Conservation (phyloP, 208 protist genomes). For the Wallacemonas sp. region DNA sequence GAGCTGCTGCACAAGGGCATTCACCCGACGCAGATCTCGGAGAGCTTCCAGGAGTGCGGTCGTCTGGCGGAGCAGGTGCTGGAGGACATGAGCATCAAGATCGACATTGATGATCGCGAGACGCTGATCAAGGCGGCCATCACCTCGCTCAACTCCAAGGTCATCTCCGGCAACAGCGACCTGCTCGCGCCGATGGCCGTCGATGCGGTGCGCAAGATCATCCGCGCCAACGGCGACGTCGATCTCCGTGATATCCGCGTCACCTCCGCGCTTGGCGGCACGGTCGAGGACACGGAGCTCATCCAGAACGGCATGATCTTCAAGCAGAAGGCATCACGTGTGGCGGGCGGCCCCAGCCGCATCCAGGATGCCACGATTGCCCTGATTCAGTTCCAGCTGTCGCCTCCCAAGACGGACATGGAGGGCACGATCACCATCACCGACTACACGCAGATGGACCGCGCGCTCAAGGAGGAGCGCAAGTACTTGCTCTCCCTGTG, state of each 20-base stretch:
- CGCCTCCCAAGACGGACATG: slow-evolving; percentile 99
- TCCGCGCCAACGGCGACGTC: slow-evolving; percentile 92
- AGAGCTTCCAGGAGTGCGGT: slow-evolving; percentile 91
- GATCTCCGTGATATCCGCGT: slow-evolving; percentile 97
- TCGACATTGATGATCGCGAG: slow-evolving; percentile 94
- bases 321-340: slow-evolving; percentile 90
- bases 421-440: slow-evolving; percentile 95
- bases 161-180: slow-evolving; percentile 97
- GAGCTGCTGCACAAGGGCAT: slow-evolving; percentile 96
- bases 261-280: slow-evolving; percentile 94
- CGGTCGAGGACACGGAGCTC: slow-evolving; percentile 98
- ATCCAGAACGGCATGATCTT: slow-evolving; percentile 95
- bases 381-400: slow-evolving; percentile 99
- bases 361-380: slow-evolving; percentile 99
- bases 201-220: slow-evolving; percentile 95
- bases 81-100: slow-evolving; percentile 91
- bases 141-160: slow-evolving; percentile 99
- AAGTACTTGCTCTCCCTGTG: slow-evolving; percentile 98
- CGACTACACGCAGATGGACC: slow-evolving; percentile 98
- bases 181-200: slow-evolving; percentile 99
- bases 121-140: slow-evolving; percentile 95
- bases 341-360: slow-evolving; percentile 91
- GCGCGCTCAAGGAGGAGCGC: slow-evolving; percentile 97
- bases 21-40: slow-evolving; percentile 96
- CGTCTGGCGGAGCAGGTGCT: slow-evolving; percentile 94